These are phyloP conservation scores for Pleurotus salmoneostramineus DNA, from an alignment of 768 basidiomycete genomes.

Conservation along the genomic window DNA sequence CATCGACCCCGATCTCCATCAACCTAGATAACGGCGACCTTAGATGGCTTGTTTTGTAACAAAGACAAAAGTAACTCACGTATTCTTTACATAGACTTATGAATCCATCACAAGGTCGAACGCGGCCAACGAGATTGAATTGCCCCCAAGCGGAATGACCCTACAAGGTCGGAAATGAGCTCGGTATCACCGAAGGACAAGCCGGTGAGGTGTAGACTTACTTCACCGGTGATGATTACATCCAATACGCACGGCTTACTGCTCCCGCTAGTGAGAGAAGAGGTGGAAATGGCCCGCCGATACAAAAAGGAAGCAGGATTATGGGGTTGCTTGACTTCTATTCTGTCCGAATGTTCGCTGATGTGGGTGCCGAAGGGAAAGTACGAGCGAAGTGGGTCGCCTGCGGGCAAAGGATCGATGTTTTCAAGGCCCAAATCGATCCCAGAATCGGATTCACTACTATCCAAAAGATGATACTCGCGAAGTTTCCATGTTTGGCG, in stretches of 20 bases:
- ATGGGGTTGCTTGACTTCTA: constrained; percentile 45
- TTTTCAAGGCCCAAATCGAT: constrained; percentile 25
- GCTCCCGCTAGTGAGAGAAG: constrained; percentile 12
- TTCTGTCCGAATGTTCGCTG: constrained; percentile 40
- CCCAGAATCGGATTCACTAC: constrained; percentile 25
- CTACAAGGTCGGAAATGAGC: constrained; percentile 30
- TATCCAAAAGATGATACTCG: constrained; percentile 60
- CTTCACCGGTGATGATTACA: constrained; percentile 74
- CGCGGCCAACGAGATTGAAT: constrained; percentile 73
- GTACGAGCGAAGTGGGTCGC: constrained; percentile 60
- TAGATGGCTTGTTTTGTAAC: constrained; percentile 3
- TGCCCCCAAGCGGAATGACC: constrained; percentile 93
- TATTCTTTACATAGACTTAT: constrained; percentile 84
- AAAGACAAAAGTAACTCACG: constrained; percentile 34
- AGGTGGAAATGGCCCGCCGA: constrained; percentile 17
- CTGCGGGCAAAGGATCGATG: constrained; percentile 41
- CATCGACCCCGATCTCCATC: constrained; percentile 75
- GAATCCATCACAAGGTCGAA: constrained; percentile 80
- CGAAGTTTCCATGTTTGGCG: constrained; percentile 87
- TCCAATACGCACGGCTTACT: constrained; percentile 37
- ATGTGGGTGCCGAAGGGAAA: constrained; percentile 52
- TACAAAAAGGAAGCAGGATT: constrained; percentile 25
- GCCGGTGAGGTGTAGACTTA: constrained; percentile 20
- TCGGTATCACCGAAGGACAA: background rate
- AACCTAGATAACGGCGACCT: constrained; percentile 34